Conservation (phyloP, 164 flowering plant species). For the Nymphaea colorata region DNA sequence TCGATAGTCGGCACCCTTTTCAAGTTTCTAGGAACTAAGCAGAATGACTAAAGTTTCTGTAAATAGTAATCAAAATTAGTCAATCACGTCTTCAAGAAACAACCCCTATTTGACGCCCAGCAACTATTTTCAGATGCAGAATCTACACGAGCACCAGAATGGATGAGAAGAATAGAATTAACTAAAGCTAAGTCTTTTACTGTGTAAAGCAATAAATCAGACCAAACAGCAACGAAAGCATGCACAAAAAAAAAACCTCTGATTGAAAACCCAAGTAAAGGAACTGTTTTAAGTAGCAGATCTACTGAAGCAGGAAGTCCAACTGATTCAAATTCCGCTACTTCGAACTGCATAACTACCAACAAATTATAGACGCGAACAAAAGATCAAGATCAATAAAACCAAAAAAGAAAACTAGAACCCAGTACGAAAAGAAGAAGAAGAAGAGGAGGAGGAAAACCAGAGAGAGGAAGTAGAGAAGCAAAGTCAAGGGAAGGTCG, state of each 20-base stretch:
- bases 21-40: no score
- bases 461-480: neutral
- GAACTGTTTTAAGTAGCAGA: neutral
- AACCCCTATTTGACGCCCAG: no score
- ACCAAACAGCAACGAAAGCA: neutral
- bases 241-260: neutral
- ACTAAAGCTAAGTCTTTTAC: neutral
- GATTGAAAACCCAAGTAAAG: neutral
- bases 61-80: no score
- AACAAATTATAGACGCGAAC: neutral
- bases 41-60: no score
- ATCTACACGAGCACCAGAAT: no score
- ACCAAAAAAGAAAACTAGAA: neutral
- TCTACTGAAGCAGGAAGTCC: neutral
- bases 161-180: neutral
- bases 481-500: neutral
- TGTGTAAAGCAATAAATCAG: neutral
- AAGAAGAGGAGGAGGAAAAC: neutral
- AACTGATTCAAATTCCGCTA: neutral
- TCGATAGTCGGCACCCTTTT: no score
- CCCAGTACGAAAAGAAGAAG: neutral
- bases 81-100: no score
- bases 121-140: no score
- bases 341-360: neutral
- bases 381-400: neutral